Percentiles rank a stretch among this genome's conserved stretches.
Evolutionary conservation across 2,329 filamentous ascomycete genomes (phyloP).

Genomic region (Akanthomyces lecanii): DNA sequence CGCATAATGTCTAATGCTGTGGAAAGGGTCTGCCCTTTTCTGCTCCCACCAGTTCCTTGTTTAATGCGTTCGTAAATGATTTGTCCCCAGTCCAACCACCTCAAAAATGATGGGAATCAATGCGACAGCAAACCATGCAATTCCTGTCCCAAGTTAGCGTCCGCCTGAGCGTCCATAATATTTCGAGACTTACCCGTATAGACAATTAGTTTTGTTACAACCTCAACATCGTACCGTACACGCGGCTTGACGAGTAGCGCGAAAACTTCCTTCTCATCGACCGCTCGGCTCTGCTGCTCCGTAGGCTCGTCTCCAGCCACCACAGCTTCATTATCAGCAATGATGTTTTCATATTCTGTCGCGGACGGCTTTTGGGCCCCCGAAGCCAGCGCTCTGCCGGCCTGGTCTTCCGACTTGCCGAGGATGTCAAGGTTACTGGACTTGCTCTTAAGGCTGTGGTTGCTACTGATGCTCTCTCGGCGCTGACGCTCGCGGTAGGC

Average conservation of each 20-base stretch:
- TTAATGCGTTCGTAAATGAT: slow-evolving; percentile 29
- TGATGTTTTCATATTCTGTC: slow-evolving; percentile 66
- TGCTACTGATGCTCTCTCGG: slow-evolving; percentile 51
- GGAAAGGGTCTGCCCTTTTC: not conserved
- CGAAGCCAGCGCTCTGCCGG: slow-evolving; percentile 38
- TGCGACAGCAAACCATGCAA: slow-evolving; percentile 76
- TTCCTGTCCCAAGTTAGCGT: slow-evolving; percentile 50
- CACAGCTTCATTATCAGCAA: slow-evolving; percentile 60
- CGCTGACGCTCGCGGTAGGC: slow-evolving; percentile 73
- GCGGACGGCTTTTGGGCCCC: slow-evolving; percentile 47
- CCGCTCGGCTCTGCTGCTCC: slow-evolving; percentile 42
- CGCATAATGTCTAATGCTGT: slow-evolving; percentile 1
- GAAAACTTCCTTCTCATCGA: slow-evolving; percentile 76
- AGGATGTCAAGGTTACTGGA: slow-evolving; percentile 39
- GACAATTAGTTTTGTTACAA: slow-evolving; percentile 92
- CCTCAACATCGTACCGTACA: slow-evolving; percentile 96
- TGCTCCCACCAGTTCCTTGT: not conserved
- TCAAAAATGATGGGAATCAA: slow-evolving; percentile 71
- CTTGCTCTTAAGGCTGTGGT: slow-evolving; percentile 44
- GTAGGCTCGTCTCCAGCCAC: slow-evolving; percentile 26
- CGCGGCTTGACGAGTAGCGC: slow-evolving; percentile 77
- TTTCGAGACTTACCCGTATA: slow-evolving; percentile 68
- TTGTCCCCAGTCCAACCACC: slow-evolving; percentile 48
- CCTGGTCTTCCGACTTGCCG: slow-evolving; percentile 36
- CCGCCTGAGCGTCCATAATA: not conserved